Percentiles rank a stretch among this genome's conserved stretches.
These are phyloP conservation scores for Davidsoniella neocaledoniae DNA, from an alignment of 2,329 filamentous ascomycete genomes.

Conservation along the genomic window DNA sequence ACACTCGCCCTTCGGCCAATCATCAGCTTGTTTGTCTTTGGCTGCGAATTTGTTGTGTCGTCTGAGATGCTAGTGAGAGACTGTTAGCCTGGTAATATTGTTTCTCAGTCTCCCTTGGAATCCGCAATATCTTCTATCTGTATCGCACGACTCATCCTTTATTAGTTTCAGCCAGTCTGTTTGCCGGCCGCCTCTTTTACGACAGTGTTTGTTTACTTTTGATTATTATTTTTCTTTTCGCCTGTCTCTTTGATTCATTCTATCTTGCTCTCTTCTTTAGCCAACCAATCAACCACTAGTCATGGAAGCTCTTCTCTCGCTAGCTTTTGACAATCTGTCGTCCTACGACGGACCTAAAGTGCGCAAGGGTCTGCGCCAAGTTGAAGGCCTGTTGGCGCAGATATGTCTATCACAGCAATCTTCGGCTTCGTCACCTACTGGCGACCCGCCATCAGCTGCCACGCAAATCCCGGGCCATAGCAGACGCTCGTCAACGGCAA, in stretches of 20 bases:
- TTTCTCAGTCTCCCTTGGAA: too few species aligned
- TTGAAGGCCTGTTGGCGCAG: conserved; percentile 84
- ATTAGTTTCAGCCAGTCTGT: too few species aligned
- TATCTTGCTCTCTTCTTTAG: neutral
- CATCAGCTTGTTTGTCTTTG: too few species aligned
- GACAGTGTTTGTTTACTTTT: too few species aligned
- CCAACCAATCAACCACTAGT: neutral
- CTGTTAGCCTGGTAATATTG: too few species aligned
- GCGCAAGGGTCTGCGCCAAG: conserved; percentile 81
- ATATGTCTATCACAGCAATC: conserved; percentile 57
- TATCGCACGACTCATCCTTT: too few species aligned
- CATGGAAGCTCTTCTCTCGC: conserved; percentile 85
- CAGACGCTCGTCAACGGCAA: conserved; percentile 13
- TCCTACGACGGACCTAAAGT: conserved; percentile 83
- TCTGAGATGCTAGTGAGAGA: too few species aligned
- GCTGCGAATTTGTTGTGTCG: too few species aligned
- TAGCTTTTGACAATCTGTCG: conserved; percentile 92
- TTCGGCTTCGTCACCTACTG: neutral
- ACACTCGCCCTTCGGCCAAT: too few species aligned
- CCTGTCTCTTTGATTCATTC: neutral
- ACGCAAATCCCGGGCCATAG: conserved; percentile 16
- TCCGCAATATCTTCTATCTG: too few species aligned
- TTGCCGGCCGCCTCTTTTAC: too few species aligned
- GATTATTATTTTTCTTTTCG: neutral
- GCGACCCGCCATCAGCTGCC: neutral